These are phyloP conservation scores for Beauveria australis DNA, from an alignment of 2,329 filamentous ascomycete genomes.

Conservation along the genomic window DNA sequence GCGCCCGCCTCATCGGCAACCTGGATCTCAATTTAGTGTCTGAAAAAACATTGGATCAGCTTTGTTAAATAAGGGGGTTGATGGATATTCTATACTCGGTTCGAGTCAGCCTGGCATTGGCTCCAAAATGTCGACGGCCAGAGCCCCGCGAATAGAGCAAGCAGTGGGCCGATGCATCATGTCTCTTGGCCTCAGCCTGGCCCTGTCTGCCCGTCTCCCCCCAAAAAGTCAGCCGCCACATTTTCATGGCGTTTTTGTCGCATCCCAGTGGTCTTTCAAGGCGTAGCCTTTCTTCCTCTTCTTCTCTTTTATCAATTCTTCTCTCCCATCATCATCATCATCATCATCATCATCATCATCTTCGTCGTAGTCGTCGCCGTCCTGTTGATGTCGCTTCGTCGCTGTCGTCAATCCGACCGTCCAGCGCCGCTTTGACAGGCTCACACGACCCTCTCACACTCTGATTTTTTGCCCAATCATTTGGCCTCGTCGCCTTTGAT, in stretches of 20 bases:
- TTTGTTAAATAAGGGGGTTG: too few species aligned
- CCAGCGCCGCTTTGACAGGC: not conserved
- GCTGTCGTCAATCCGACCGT: not conserved
- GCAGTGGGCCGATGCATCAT: not conserved
- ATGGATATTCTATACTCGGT: too few species aligned
- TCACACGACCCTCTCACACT: not conserved
- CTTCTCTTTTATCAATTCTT: not conserved
- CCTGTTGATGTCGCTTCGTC: not conserved
- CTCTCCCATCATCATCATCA: too few species aligned
- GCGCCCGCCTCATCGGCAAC: too few species aligned
- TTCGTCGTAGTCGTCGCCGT: not conserved
- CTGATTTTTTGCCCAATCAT: not conserved
- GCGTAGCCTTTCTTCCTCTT: not conserved
- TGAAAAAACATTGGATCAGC: too few species aligned
- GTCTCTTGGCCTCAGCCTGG: not conserved
- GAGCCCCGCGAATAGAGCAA: not conserved
- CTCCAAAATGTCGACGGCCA: too few species aligned
- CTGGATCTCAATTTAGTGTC: too few species aligned
- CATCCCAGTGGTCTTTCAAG: too few species aligned
- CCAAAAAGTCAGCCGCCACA: not conserved
- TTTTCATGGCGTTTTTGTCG: not conserved
- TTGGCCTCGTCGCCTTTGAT: not conserved
- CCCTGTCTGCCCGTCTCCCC: not conserved
- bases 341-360: not conserved
- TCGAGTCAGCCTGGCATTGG: too few species aligned